Base-by-base conservation (phyloP, 1,284 basidiomycete species). In the Rhizoctonia solani region DNA sequence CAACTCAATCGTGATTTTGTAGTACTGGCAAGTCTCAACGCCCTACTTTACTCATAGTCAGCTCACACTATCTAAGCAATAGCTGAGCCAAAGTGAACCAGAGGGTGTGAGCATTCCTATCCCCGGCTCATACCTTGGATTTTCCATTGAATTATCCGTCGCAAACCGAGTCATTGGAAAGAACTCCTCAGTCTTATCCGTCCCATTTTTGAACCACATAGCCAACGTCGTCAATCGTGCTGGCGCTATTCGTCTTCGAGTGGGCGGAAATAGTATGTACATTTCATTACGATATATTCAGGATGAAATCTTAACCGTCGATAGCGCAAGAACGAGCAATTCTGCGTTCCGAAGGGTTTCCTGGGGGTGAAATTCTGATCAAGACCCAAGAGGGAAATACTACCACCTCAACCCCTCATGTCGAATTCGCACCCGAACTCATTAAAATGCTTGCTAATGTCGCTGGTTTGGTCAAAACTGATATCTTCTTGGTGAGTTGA, bases 161-260 rank as follows among this genome's bases (percentile, higher is more conserved):
- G 56, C 59, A 0, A 67, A 54, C 69, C 83, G 85, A 77, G 77
- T 88, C 54, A 46, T 68, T 37, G 65, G 67, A n/a, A 44, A 14
- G 25, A 65, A 67, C 53, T 61, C 54, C 41, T 78, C 83, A 0
- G 73, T 79, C 46, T 71, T 88, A 16, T 80, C 84, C 63, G 82
- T 87, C 0, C 84, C 85, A 0, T 89, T 92, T 75, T 81, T 92
- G 14, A 92, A 92, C 75, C 82, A 92, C 65, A 81, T 93, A 78
- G 80, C 85, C 3, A 87, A 87, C 69, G 78, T 92, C 41, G 77
- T 81, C 69, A 81, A 85, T 55, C 83, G 88, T 13, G 80, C 79
- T 9, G 89, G 89, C 0, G 73, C 80, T 2, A 80, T 67, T n/a
- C 58, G 78, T 37, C 76, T 92, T n/a, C 86, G 90, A 52, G 81